Evolutionary conservation across 768 basidiomycete genomes (phyloP), one percentile per base, ranked within the genome.

Genomic region (Lentinula lateritia): DNA sequence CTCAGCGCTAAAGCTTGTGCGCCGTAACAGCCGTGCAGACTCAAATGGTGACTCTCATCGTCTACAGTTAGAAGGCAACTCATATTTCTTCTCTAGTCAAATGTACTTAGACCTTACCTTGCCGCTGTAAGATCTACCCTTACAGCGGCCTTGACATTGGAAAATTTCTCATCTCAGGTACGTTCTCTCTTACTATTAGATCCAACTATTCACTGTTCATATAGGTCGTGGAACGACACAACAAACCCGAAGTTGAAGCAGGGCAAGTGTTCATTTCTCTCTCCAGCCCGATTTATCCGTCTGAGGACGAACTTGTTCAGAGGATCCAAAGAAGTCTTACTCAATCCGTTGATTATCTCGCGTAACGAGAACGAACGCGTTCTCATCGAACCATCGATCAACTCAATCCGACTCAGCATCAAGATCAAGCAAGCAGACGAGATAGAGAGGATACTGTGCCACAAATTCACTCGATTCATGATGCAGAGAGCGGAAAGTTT

Each of bases 391-490:
- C 90, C 97, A 2, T 95, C 93, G 2, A 86, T 98, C 76, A 99
- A 99, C 77, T 96, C 95, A 1, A 92, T 98, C 72, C 88, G 97
- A 45, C 81, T 99, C 62, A 94, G 91, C 75, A 98, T 99, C 77
- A 94, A 89, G 80, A 98, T 99, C 73, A 99, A 99, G 74, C 97
- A 99, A 73, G 95, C 97, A 38, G 97, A 99, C 74, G 97, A 99
- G 78, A 96, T 98, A 64, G 97, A 99, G 71, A 86, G 90, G 55
- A 97, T 98, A 67, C 79, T 99, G 42, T 97, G 95, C 72, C 93
- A 98, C 78, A 95, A 98, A 74, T 98, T 99, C 74, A 97, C 95
- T 20, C 83, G 97, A 58, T 99, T 99, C 79, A 91, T 98, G 93
- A 98, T 95, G 89, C 94, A 95, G 78, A 82, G 97, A 62, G 97